phyloP scores from a whole-genome alignment of 306 rosid genomes.

The Rosa lucieae region DNA sequence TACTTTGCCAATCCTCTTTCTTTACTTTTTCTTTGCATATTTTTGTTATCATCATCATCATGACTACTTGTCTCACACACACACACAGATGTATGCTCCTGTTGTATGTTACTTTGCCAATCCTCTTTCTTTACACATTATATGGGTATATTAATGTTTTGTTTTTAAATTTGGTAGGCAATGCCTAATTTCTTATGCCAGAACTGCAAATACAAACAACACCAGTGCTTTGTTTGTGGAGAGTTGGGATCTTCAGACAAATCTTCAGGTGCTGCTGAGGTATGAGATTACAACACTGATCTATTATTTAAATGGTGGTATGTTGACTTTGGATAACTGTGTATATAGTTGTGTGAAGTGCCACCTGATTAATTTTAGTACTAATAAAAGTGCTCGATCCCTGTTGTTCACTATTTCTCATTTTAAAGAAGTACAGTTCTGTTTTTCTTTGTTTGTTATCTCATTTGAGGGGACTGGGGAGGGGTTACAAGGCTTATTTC shows the following conservation, averaged over 20 bases:
- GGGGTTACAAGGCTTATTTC: too few species aligned
- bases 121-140: background rate
- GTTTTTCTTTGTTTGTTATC: background rate
- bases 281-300: slow-evolving; percentile 27
- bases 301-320: background rate
- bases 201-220: slow-evolving; percentile 67
- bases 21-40: slow-evolving; percentile 15
- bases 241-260: slow-evolving; percentile 70
- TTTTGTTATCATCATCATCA: background rate
- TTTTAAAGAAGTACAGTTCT: background rate
- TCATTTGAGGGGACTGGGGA: background rate
- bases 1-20: background rate
- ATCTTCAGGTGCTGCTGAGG: slow-evolving; percentile 77
- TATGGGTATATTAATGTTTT: slow-evolving; percentile 4
- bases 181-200: slow-evolving; percentile 56
- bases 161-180: slow-evolving; percentile 51
- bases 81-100: background rate
- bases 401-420: background rate
- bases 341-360: background rate
- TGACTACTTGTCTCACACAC: background rate
- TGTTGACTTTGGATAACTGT: background rate
- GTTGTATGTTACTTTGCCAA: too few species aligned
- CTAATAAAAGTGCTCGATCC: too few species aligned
- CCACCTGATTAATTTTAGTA: background rate
- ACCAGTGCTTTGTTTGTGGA: slow-evolving; percentile 90